phyloP scores from a whole-genome alignment of 2,329 filamentous ascomycete species.

The Clonostachys sp. region DNA sequence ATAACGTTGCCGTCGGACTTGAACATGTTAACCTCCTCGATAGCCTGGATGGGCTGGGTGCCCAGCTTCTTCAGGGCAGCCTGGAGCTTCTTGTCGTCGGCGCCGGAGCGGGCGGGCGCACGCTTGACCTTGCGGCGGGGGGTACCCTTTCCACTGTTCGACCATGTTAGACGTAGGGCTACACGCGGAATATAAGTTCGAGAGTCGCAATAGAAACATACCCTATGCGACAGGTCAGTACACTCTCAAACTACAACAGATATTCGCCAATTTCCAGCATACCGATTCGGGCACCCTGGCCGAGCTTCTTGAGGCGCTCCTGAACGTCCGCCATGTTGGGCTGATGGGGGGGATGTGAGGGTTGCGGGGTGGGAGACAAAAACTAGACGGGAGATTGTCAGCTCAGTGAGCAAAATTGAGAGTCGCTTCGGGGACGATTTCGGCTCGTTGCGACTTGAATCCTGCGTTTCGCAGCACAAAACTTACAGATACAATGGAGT shows the following conservation, averaged over 20 bases:
- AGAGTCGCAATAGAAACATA: conserved; percentile 19
- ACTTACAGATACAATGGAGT: conserved; percentile 22
- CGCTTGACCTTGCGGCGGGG: conserved; percentile 98
- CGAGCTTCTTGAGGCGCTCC: conserved; percentile 57
- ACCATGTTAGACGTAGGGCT: conserved; percentile 16
- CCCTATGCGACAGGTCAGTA: conserved; percentile 16
- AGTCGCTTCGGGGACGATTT: neutral
- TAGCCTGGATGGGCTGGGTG: conserved; percentile 97
- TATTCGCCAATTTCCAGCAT: conserved; percentile 30
- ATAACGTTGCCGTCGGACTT: conserved; percentile 99
- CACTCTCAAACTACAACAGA: conserved; percentile 6
- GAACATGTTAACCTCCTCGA: conserved; percentile 99
- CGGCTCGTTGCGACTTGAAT: too few species aligned
- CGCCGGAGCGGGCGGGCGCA: conserved; percentile 84
- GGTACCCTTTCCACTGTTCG: conserved; percentile 83
- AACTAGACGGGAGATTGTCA: conserved; percentile 1
- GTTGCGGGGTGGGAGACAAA: conserved; percentile 7
- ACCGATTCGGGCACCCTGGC: conserved; percentile 58
- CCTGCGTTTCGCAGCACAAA: too few species aligned
- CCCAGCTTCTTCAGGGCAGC: conserved; percentile 98
- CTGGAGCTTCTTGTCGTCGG: conserved; percentile 99
- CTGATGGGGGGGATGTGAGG: conserved; percentile 20
- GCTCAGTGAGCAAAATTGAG: neutral
- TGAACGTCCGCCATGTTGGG: conserved; percentile 49
- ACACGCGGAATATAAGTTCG: conserved; percentile 3